Conservation (phyloP, 345 rosid species). For the Eucalyptus shirleyi region DNA sequence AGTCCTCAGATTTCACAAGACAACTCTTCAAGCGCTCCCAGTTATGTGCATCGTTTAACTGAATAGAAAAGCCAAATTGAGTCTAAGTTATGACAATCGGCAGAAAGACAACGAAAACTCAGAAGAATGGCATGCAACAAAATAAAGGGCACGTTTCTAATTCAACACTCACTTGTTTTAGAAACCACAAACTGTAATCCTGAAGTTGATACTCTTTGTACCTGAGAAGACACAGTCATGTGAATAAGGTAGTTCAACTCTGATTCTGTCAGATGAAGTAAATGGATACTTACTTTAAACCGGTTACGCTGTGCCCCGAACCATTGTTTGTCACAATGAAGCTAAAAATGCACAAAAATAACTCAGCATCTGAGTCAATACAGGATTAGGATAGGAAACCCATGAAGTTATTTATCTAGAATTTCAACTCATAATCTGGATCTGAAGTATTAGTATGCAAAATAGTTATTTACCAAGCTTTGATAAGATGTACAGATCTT, state of each 20-base stretch:
- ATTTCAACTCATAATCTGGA: background rate
- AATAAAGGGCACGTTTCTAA: background rate
- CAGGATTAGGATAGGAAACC: background rate
- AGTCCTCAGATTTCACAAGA: conserved; percentile 81
- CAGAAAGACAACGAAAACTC: background rate
- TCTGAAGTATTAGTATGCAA: background rate
- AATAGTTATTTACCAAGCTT: background rate
- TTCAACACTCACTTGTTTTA: conserved; percentile 32
- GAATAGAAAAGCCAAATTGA: background rate
- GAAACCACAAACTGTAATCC: conserved; percentile 93
- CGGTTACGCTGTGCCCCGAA: conserved; percentile 64
- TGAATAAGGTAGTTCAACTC: background rate
- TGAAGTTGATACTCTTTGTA: conserved; percentile 92
- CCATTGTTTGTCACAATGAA: conserved; percentile 84
- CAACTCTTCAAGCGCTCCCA: conserved; percentile 84
- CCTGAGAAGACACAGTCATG: conserved; percentile 19
- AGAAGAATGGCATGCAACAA: background rate
- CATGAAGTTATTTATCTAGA: background rate
- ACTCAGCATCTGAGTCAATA: background rate
- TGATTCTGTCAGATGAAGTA: background rate
- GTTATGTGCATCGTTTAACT: conserved; percentile 60
- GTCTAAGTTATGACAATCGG: background rate
- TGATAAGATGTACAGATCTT: background rate
- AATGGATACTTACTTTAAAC: conserved; percentile 45
- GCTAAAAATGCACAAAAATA: conserved; percentile 19